These are phyloP conservation scores for Didymella exigua DNA, from an alignment of 2,329 filamentous ascomycete species.

Conservation along the genomic window DNA sequence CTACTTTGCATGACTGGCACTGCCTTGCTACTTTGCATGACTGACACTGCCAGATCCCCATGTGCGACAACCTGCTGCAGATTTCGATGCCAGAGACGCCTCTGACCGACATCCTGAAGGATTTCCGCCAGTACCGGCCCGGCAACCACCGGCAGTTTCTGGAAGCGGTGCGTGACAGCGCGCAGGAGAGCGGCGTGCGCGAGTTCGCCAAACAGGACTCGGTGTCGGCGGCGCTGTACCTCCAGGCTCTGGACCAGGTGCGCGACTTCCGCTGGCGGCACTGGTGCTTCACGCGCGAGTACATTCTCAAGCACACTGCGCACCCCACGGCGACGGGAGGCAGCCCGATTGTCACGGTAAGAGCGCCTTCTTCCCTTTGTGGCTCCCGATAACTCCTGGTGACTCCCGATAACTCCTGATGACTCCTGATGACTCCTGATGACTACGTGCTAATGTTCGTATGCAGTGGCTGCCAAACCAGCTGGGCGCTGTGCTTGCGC, in stretches of 20 bases:
- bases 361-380: too few species aligned
- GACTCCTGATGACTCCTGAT: too few species aligned
- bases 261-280: slow-evolving; percentile 83
- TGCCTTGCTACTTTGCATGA: neutral
- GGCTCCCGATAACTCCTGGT: too few species aligned
- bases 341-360: slow-evolving; percentile 75
- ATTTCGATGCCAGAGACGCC: slow-evolving; percentile 89
- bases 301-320: slow-evolving; percentile 77
- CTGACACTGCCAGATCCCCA: slow-evolving; percentile 64
- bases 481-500: slow-evolving; percentile 72
- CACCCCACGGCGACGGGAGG: slow-evolving; percentile 82
- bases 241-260: slow-evolving; percentile 69
- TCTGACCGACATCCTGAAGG: slow-evolving; percentile 82
- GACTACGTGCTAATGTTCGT: slow-evolving; percentile 11
- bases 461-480: slow-evolving; percentile 77
- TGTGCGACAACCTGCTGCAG: slow-evolving; percentile 85
- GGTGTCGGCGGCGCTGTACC: slow-evolving; percentile 55
- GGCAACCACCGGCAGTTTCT: slow-evolving; percentile 88
- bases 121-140: slow-evolving; percentile 88
- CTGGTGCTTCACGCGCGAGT: slow-evolving; percentile 85
- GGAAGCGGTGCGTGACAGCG: slow-evolving; percentile 66
- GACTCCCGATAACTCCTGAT: too few species aligned
- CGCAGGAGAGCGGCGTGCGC: slow-evolving; percentile 61
- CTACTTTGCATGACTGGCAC: too few species aligned
- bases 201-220: slow-evolving; percentile 69